phyloP scores from a whole-genome alignment of 2,329 filamentous ascomycete genomes.

The Verticillium nonalfalfae region DNA sequence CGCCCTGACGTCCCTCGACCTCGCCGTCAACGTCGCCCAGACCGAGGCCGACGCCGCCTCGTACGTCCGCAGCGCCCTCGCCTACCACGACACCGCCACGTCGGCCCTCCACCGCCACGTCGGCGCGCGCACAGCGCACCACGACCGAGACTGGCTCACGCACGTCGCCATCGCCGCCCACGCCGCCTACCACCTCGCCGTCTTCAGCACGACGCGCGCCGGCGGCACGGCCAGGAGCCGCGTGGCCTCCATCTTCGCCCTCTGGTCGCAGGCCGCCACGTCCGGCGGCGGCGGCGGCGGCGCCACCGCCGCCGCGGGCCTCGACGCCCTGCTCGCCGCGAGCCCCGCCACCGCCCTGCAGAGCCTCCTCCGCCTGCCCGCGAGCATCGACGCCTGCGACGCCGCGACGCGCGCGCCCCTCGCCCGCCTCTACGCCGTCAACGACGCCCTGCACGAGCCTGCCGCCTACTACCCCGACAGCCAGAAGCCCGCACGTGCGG shows the following conservation, averaged over 20 bases:
- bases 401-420: constrained; percentile 13
- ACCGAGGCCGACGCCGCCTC: constrained; percentile 8
- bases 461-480: background rate
- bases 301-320: background rate
- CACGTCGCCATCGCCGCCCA: constrained; percentile 23
- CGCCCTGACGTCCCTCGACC: constrained; percentile 25
- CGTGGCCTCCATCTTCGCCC: constrained; percentile 4
- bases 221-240: constrained; percentile 14
- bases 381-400: constrained; percentile 1
- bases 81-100: constrained; percentile 25
- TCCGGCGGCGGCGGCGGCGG: no score
- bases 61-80: constrained; percentile 23
- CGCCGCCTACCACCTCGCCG: constrained; percentile 19
- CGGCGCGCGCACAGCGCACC: constrained; percentile 14
- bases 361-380: constrained; percentile 5
- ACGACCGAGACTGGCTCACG: constrained; percentile 18
- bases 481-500: no score
- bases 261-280: background rate
- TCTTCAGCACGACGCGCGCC: constrained; percentile 15
- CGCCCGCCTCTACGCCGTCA: constrained; percentile 13
- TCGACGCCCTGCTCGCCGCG: background rate
- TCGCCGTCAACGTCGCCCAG: constrained; percentile 13
- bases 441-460: constrained; percentile 11
- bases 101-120: constrained; percentile 22
- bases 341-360: background rate